These are phyloP conservation scores for Podospora appendiculata DNA, from an alignment of 495 filamentous ascomycete genomes.

Conservation along the genomic window DNA sequence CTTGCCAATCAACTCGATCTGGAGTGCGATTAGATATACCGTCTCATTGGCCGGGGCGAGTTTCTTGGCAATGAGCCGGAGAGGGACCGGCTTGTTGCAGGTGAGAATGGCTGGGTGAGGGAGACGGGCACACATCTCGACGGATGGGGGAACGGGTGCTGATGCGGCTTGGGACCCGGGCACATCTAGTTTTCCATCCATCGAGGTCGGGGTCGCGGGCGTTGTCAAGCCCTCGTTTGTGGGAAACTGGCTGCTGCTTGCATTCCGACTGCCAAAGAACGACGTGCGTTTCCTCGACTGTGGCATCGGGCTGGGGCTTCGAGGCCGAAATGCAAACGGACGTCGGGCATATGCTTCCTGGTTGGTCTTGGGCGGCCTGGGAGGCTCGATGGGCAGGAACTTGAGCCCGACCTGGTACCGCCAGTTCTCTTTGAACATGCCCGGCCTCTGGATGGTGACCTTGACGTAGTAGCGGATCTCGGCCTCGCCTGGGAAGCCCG, in stretches of 20 bases:
- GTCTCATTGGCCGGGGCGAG: slow-evolving; percentile 53
- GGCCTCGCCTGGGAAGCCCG: slow-evolving; percentile 70
- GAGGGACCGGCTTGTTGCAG: slow-evolving; percentile 75
- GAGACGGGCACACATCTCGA: slow-evolving; percentile 69
- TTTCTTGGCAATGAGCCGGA: slow-evolving; percentile 72
- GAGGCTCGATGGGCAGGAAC: slow-evolving; percentile 90
- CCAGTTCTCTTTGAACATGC: slow-evolving; percentile 81
- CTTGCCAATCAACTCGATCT: slow-evolving; percentile 71
- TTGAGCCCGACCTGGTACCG: slow-evolving; percentile 55
- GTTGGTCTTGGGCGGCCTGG: slow-evolving; percentile 54
- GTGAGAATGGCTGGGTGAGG: slow-evolving; percentile 86
- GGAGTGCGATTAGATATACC: slow-evolving; percentile 67
- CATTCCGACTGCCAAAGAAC: slow-evolving; percentile 38
- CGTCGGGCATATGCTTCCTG: slow-evolving; percentile 80
- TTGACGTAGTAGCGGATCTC: slow-evolving; percentile 93
- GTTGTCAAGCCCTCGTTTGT: background rate
- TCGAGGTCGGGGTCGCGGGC: background rate
- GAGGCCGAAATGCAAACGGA: slow-evolving; percentile 62
- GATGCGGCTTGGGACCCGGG: background rate
- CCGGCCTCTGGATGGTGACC: slow-evolving; percentile 73
- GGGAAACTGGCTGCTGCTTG: background rate
- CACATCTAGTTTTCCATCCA: background rate
- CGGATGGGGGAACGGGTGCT: slow-evolving; percentile 24
- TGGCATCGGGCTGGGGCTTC: slow-evolving; percentile 11
- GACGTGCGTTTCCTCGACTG: slow-evolving; percentile 40